Evolutionary conservation across 164 flowering plant genomes (phyloP).

Genomic region (Dillenia suffruticosa): DNA sequence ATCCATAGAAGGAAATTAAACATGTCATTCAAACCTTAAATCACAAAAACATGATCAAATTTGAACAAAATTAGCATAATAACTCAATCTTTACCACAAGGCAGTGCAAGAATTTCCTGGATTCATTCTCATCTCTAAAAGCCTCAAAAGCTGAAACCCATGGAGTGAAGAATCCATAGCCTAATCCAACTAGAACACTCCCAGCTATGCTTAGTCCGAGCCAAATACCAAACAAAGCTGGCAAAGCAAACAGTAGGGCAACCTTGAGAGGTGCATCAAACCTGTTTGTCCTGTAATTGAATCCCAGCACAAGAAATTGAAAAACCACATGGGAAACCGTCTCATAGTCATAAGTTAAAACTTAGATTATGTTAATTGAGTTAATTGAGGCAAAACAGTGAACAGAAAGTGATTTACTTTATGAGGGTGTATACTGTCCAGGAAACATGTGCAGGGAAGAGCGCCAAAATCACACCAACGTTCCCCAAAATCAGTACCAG

Average conservation of each 20-base stretch:
- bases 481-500: slow-evolving; percentile 65
- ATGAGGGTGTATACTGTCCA: slow-evolving; percentile 75
- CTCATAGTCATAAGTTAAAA: neutral
- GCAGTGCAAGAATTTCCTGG: slow-evolving; percentile 61
- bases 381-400: neutral
- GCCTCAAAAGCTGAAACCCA: slow-evolving; percentile 94
- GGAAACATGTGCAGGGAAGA: slow-evolving; percentile 76
- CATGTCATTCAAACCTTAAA: neutral
- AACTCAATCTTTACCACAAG: slow-evolving; percentile 52
- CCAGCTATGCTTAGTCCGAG: slow-evolving; percentile 70
- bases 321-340: neutral
- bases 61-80: neutral
- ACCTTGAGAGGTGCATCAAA: slow-evolving; percentile 70
- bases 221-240: slow-evolving; percentile 68
- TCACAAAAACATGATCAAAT: neutral
- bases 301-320: neutral
- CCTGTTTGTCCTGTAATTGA: slow-evolving; percentile 52
- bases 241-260: slow-evolving; percentile 63
- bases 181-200: slow-evolving; percentile 71
- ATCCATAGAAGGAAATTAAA: neutral
- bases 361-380: neutral
- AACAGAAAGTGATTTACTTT: slow-evolving; percentile 36
- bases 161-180: slow-evolving; percentile 91
- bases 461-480: slow-evolving; percentile 62
- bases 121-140: slow-evolving; percentile 59